These are phyloP conservation scores for Helminthosporium solani DNA, from an alignment of 2,329 filamentous ascomycete species.

Conservation along the genomic window DNA sequence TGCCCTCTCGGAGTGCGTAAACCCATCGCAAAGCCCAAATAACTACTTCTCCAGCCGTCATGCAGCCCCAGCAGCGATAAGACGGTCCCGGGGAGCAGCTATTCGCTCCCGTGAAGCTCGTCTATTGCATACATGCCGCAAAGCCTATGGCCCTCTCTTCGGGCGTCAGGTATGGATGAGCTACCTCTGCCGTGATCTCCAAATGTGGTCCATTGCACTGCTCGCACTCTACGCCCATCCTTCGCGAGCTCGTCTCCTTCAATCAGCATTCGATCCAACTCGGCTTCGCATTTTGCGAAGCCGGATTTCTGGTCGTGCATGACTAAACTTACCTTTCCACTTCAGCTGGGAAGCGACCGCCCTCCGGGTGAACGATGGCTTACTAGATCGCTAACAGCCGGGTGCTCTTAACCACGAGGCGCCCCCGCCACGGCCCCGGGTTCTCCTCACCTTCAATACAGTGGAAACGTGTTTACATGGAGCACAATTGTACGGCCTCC, in stretches of 20 bases:
- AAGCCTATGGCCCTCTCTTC: slow-evolving; percentile 1
- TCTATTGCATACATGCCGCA: neutral
- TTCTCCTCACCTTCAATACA: slow-evolving; percentile 23
- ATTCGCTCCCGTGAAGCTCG: neutral
- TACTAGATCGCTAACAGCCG: slow-evolving; percentile 9
- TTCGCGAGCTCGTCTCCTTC: slow-evolving; percentile 8
- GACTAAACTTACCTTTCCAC: slow-evolving; percentile 5
- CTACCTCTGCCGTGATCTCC: slow-evolving; percentile 30
- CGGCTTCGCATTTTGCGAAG: slow-evolving; percentile 1
- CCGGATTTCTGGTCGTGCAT: slow-evolving; percentile 5
- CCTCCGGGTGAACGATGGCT: slow-evolving; percentile 9
- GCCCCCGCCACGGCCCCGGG: slow-evolving; percentile 30
- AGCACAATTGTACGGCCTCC: slow-evolving; percentile 5
- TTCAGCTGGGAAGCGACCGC: slow-evolving; percentile 4
- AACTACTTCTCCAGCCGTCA: neutral
- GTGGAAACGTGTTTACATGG: slow-evolving; percentile 29
- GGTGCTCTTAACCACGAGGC: slow-evolving; percentile 19
- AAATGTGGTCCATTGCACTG: slow-evolving; percentile 21
- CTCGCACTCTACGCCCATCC: slow-evolving; percentile 14
- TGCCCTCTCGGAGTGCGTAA: neutral
- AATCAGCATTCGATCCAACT: neutral
- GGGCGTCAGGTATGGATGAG: slow-evolving; percentile 13
- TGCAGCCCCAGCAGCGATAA: neutral
- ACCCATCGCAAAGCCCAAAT: neutral
- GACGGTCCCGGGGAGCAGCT: neutral